Conservation (phyloP, 1,284 basidiomycete species). For the Rhizopogon parksii region DNA sequence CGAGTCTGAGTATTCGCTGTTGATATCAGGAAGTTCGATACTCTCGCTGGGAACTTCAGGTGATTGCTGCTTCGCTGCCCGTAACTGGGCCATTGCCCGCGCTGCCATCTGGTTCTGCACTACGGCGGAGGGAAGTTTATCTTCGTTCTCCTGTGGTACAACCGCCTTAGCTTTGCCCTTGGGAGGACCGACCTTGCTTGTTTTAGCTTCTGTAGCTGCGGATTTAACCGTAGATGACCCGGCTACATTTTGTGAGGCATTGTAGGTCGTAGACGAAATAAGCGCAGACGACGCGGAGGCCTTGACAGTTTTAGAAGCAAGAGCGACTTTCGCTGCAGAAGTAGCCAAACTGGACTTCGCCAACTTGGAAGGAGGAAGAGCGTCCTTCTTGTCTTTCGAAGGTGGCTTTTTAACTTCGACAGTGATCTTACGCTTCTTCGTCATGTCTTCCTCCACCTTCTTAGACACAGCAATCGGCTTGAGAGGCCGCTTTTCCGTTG, state of each 20-base stretch:
- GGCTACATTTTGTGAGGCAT: slow-evolving; percentile 24
- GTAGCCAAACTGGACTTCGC: slow-evolving; percentile 30
- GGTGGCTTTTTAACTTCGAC: slow-evolving; percentile 50
- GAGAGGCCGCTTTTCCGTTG: slow-evolving; percentile 55
- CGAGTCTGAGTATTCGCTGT: slow-evolving; percentile 93
- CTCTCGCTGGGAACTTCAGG: slow-evolving; percentile 63
- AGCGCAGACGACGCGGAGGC: slow-evolving; percentile 16
- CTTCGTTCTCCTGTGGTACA: slow-evolving; percentile 38
- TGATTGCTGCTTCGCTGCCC: slow-evolving; percentile 46
- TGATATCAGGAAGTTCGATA: slow-evolving; percentile 88
- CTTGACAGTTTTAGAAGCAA: slow-evolving; percentile 22
- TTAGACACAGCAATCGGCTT: slow-evolving; percentile 36
- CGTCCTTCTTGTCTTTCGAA: slow-evolving; percentile 38
- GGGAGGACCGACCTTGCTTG: slow-evolving; percentile 27
- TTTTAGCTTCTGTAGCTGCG: slow-evolving; percentile 27
- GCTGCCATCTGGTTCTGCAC: slow-evolving; percentile 66
- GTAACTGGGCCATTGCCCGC: slow-evolving; percentile 57
- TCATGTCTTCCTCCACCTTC: slow-evolving; percentile 62
- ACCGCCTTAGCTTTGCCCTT: slow-evolving; percentile 48
- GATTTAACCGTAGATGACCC: slow-evolving; percentile 21
- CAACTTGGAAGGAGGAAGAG: slow-evolving; percentile 23
- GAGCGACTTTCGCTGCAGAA: slow-evolving; percentile 25
- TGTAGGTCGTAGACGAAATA: slow-evolving; percentile 28
- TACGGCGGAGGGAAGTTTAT: slow-evolving; percentile 49
- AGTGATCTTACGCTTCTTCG: slow-evolving; percentile 62